These are phyloP conservation scores for Mortierella sp. DNA, from an alignment of 371 early-diverging fungal species.

Conservation along the genomic window DNA sequence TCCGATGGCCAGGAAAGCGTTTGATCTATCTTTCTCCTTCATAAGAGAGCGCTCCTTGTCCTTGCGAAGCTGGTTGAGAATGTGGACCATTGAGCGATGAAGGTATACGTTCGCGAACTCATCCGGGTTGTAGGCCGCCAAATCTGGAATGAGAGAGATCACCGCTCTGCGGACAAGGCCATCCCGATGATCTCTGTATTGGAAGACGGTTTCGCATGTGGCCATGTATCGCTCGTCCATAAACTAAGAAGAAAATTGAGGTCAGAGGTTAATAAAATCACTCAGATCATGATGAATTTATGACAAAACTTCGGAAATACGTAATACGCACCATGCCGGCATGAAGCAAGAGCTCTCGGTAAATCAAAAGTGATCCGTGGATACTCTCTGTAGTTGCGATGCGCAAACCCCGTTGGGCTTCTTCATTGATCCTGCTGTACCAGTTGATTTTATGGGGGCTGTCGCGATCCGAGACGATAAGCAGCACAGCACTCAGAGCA, in stretches of 20 bases:
- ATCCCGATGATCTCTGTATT: constrained; percentile 89
- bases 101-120: constrained; percentile 86
- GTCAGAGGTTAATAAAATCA: not conserved
- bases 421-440: constrained; percentile 90
- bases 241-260: constrained; percentile 65
- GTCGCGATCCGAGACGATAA: constrained; percentile 88
- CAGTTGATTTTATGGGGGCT: constrained; percentile 75
- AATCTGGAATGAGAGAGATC: constrained; percentile 84
- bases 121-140: constrained; percentile 88
- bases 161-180: constrained; percentile 87
- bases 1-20: constrained; percentile 91
- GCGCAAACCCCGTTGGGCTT: constrained; percentile 84
- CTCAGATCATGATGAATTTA: too few species aligned
- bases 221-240: constrained; percentile 88
- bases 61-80: constrained; percentile 82
- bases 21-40: constrained; percentile 41
- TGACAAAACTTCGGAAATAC: not conserved
- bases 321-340: constrained; percentile 80
- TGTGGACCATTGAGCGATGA: constrained; percentile 80
- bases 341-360: constrained; percentile 85
- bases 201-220: constrained; percentile 83
- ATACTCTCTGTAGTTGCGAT: constrained; percentile 83
- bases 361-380: constrained; percentile 91
- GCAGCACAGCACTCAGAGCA: constrained; percentile 87
- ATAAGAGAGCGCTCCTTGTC: constrained; percentile 79